Evolutionary conservation across 768 basidiomycete genomes (phyloP), one percentile per base, ranked within the genome.

Genomic region (Lepiota brunneoincarnata): DNA sequence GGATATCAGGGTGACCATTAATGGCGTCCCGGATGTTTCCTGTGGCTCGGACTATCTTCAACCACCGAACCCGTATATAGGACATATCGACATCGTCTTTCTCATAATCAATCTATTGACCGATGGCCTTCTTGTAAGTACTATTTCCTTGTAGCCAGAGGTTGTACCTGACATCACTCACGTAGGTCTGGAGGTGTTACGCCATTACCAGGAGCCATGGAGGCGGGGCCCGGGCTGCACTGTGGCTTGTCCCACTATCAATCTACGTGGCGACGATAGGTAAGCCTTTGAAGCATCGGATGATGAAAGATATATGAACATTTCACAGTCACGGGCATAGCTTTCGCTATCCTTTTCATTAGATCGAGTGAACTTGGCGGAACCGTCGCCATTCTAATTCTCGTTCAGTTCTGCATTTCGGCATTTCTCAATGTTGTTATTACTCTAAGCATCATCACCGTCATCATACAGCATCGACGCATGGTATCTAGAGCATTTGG

Each of bases 381-480:
- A 9, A 10, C 35, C 20, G 17, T 15, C 12, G 18, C 23, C 9
- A 23, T 21, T 2, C 36, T 38, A 5, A 11, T 35, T 11, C 18
- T 35, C n/a, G 15, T 38, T 15, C 48, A 37, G 10, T 37, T 7
- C 7, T 24, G 38, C 6, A 24, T 40, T 14, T 26, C 38, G 1
- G 38, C 24, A n/a, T 43, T 50, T 23, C 49, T 60, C 26, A 60
- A 60, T 45, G 48, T 44, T 38, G n/a, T 58, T 18, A 52, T 60
- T n/a, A 60, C 56, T 15, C 17, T 41, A 9, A 39, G 57, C 14
- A 44, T 58, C 18, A 40, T 55, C 4, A 23, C 42, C 21, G 52
- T 54, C 14, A 43, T 60, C n/a, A 34, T 57, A 5, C 45, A 49
- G 20, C 58, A 48, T 41, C 49, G 56, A 11, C 17, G 17, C 14